Conservation (phyloP, 169 alveolate species). For the Cryptosporidium felis region DNA sequence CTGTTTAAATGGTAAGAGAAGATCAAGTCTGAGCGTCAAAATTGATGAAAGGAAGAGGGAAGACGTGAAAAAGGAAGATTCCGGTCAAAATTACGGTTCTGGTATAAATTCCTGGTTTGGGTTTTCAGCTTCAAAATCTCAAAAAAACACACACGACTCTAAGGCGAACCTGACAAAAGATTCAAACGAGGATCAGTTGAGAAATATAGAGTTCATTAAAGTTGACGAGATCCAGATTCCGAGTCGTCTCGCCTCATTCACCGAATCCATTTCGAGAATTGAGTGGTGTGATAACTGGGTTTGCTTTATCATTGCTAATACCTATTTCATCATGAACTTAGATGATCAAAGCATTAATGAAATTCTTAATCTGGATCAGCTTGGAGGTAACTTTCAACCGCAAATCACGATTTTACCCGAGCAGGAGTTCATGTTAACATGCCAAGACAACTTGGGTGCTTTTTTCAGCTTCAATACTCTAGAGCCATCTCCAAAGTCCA, state of each 20-base stretch:
- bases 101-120: constrained; percentile 64
- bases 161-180: background rate
- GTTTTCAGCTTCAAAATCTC: background rate
- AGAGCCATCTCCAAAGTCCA: constrained; percentile 62
- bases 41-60: background rate
- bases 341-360: constrained; percentile 47
- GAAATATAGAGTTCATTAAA: constrained; percentile 12
- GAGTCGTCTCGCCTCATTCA: constrained; percentile 3
- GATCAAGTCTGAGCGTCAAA: background rate
- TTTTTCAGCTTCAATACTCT: constrained; percentile 24
- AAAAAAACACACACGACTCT: background rate
- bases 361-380: constrained; percentile 27
- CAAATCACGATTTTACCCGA: constrained; percentile 45
- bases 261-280: constrained; percentile 22
- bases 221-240: constrained; percentile 42
- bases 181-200: background rate
- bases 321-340: constrained; percentile 44
- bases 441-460: constrained; percentile 65
- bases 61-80: background rate
- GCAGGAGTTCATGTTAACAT: constrained; percentile 54
- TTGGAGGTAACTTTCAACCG: constrained; percentile 3
- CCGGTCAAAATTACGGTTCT: background rate
- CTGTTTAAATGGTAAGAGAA: background rate
- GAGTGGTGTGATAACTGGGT: constrained; percentile 68
- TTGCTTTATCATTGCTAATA: constrained; percentile 29